Base-by-base conservation (phyloP, 352 stramenopile genomes). In the Phytophthora ramorum region DNA sequence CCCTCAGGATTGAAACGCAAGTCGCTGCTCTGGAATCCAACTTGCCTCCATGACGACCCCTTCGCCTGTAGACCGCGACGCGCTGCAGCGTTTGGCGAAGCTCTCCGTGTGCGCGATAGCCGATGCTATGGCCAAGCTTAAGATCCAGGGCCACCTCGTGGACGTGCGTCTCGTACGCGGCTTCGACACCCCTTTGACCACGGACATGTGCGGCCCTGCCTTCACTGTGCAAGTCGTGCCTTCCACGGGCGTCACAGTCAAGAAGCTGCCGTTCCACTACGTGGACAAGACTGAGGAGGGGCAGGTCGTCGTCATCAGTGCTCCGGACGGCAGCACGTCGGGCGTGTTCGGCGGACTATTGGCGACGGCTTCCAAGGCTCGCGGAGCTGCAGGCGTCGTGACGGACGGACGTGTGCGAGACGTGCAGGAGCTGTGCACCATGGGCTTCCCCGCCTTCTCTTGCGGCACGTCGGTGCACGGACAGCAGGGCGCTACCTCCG, bases 331-430 rank as follows among this genome's bases (percentile, higher is more conserved):
- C 1, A 78, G 73, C 50, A 89, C 83, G 13, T 81, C 81, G 19
- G 87, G 79, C 0, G 87, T 95, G 19, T 95, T 93, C 62, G 87
- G 82, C 26, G 83, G 83, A 0, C 54, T 95, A 4, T 71, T 92
- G 37, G 85, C 87, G 22, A 89, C 83, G 14, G 86, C 84, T 0
- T 71, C 85, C 7, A 95, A 92, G 69, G 81, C 81, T 34, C 78
- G 83, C 43, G 80, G 79, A 45, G 76, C 85, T 9, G 80, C 78
- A 0, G 87, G 81, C 1, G 71, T 93, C 9, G 85, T 95, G 3
- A 93, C 85, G 4, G 83, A 93, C 53, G 87, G 87, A 19, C 85
- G 87, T 34, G 85, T 93, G 49, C 78, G 85, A 14, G 87, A 95
- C 62, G 74, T 95, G 28, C 83, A 93, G 35, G 83, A 93, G 52